These are phyloP conservation scores for Coemansia sp. DNA, from an alignment of 192 early-diverging fungal genomes.

Conservation along the genomic window DNA sequence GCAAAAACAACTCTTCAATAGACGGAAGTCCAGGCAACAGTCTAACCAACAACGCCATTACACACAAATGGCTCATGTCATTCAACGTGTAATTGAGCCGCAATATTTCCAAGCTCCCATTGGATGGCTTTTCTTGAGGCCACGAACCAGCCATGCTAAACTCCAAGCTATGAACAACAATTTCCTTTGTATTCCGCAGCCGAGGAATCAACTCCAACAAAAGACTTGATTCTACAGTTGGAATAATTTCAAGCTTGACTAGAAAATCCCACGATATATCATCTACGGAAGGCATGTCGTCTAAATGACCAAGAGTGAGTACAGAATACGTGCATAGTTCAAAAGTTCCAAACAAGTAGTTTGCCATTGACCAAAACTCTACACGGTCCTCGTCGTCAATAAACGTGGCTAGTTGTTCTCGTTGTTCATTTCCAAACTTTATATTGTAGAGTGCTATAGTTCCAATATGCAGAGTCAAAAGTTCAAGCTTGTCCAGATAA, in stretches of 20 bases:
- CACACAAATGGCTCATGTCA: background rate
- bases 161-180: slow-evolving; percentile 5
- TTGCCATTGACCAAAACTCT: slow-evolving; percentile 11
- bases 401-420: background rate
- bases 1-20: slow-evolving; percentile 15
- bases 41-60: background rate
- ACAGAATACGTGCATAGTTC: background rate
- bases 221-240: background rate
- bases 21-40: slow-evolving; percentile 1
- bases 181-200: background rate
- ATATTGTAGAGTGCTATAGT: background rate
- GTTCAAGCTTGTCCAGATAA: slow-evolving; percentile 4
- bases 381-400: background rate
- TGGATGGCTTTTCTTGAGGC: background rate
- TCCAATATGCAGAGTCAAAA: background rate
- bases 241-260: slow-evolving; percentile 9
- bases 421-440: background rate
- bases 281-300: background rate
- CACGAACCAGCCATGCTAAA: background rate
- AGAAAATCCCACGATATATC: background rate
- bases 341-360: slow-evolving; percentile 1
- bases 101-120: background rate
- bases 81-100: background rate
- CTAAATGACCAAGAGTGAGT: background rate
- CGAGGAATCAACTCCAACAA: slow-evolving; percentile 2